These are phyloP conservation scores for Blattamonas nauphoetae DNA, from an alignment of 78 protist species.

Conservation along the genomic window DNA sequence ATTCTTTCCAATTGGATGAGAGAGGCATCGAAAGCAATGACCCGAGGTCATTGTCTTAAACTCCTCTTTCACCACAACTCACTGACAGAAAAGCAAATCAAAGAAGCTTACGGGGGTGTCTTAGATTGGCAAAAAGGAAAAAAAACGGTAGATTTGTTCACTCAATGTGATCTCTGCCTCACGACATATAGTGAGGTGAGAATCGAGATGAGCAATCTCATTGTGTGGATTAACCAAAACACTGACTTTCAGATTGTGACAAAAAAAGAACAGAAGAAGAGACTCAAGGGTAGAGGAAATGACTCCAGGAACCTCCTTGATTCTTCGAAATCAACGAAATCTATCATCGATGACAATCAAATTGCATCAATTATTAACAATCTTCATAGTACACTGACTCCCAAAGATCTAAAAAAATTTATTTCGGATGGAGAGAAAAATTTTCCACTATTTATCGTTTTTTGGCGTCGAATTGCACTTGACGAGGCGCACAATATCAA, in stretches of 20 bases:
- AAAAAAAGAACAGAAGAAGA: not conserved
- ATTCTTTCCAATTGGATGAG: not conserved
- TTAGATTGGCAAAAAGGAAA: not conserved
- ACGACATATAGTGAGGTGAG: not conserved
- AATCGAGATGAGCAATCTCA: not conserved
- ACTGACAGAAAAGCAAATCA: not conserved
- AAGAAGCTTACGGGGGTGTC: not conserved
- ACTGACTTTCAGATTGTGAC: not conserved
- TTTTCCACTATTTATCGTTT: not conserved
- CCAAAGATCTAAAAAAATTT: not conserved
- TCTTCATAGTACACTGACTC: not conserved
- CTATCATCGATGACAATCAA: not conserved
- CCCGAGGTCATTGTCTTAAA: not conserved
- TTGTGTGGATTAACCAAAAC: not conserved
- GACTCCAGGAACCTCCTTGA: too few species aligned
- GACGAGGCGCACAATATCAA: conserved; percentile 19
- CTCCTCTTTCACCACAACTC: not conserved
- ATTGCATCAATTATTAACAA: not conserved
- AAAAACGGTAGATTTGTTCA: not conserved
- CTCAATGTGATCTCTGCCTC: not conserved
- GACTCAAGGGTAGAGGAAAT: not conserved
- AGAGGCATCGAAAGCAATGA: not conserved
- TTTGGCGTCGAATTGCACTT: conserved; percentile 1
- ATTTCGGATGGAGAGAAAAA: not conserved
- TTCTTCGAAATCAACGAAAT: too few species aligned